Evolutionary conservation across 2,329 filamentous ascomycete genomes (phyloP).

Genomic region (Botrytis elliptica): DNA sequence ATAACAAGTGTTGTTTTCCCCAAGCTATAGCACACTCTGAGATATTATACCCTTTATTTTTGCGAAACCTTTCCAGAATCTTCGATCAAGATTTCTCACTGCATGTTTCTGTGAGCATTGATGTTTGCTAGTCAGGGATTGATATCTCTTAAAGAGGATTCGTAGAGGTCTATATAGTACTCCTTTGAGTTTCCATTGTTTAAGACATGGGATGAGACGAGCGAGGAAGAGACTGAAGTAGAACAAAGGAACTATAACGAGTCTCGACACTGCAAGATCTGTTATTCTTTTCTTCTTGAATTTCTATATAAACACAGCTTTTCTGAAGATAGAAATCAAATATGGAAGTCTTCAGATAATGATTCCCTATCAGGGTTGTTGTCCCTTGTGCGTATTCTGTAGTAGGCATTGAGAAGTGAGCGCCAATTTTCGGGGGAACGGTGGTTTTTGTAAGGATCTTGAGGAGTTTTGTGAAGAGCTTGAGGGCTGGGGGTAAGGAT

Average conservation of each 20-base stretch:
- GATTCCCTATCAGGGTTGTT: no score
- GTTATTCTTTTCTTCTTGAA: neutral
- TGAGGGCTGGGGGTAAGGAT: no score
- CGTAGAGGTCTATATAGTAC: neutral
- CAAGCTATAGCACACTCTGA: no score
- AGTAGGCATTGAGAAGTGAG: neutral
- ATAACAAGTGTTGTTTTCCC: neutral
- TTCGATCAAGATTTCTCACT: neutral
- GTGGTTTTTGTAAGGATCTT: rapidly evolving
- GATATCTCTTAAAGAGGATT: neutral
- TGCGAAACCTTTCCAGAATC: rapidly evolving
- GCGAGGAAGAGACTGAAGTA: no score
- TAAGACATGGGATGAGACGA: no score
- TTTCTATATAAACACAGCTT: neutral
- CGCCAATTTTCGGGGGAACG: rapidly evolving
- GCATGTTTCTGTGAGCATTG: no score
- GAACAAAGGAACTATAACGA: no score
- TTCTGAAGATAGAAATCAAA: neutral
- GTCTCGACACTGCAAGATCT: rapidly evolving
- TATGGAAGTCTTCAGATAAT: neutral
- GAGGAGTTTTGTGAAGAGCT: neutral
- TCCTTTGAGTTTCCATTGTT: rapidly evolving
- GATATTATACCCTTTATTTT: no score
- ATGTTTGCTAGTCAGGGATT: neutral
- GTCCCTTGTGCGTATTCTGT: neutral